Conservation (phyloP, 2,329 filamentous ascomycete species). For the Aspergillus sp. region DNA sequence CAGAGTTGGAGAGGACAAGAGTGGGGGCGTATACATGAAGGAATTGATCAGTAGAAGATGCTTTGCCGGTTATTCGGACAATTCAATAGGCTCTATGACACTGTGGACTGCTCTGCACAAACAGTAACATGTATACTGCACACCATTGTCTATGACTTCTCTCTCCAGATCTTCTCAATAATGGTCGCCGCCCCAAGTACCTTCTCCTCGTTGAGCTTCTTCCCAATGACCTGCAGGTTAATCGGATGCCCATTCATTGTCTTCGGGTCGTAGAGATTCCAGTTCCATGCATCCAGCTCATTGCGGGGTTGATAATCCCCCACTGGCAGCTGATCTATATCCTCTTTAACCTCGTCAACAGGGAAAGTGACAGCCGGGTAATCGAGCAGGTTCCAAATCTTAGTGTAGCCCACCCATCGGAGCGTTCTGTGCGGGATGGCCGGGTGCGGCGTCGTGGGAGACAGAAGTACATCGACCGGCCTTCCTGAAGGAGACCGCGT, state of each 20-base stretch:
- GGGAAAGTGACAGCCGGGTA: constrained; percentile 59
- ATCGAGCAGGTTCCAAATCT: constrained; percentile 62
- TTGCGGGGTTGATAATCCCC: constrained; percentile 48
- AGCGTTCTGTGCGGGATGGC: constrained; percentile 46
- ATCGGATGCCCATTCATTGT: constrained; percentile 48
- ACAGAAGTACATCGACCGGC: constrained; percentile 55
- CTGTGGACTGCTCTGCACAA: too few relatives aligned
- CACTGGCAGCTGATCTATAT: constrained; percentile 37
- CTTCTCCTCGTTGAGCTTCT: constrained; percentile 55
- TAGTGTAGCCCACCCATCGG: constrained; percentile 57
- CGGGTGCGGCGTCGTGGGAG: constrained; percentile 60
- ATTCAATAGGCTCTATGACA: too few relatives aligned
- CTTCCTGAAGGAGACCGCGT: constrained; percentile 45
- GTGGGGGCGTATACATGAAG: background rate
- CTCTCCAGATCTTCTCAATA: constrained; percentile 26
- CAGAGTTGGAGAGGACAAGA: background rate
- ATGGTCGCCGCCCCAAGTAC: constrained; percentile 44
- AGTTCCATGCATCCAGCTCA: constrained; percentile 52
- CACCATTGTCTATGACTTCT: background rate
- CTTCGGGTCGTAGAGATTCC: constrained; percentile 45
- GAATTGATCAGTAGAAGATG: too few relatives aligned
- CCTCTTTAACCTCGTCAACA: constrained; percentile 46
- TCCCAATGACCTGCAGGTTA: constrained; percentile 53
- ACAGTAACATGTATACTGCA: too few relatives aligned
- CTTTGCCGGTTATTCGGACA: too few relatives aligned